Base-by-base conservation (phyloP, 345 rosid species). In the Gynandropsis gynandra region DNA sequence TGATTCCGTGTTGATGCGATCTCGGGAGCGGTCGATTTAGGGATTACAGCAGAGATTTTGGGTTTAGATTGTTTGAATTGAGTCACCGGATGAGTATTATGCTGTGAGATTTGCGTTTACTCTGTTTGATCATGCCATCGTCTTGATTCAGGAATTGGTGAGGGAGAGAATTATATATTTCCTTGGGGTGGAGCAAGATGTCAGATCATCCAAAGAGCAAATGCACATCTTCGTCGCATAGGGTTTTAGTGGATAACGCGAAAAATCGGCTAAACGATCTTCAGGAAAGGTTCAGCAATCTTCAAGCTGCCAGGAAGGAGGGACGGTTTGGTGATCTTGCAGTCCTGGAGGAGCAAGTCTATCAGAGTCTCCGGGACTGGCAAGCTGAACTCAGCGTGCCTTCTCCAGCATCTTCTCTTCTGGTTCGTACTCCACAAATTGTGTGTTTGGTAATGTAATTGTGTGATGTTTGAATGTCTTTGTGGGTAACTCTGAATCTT, bases 281-380 rank as follows among this genome's bases (percentile, higher is more conserved):
- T 38, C 82, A 79, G 48, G 81, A 62, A 42, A 74, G 69, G 53
- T 76, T 89, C 61, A 44, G 53, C 27, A 65, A 70, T 61, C 81
- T 85, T 60, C 83, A 79, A 42, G 63, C 78, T 50, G 87, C 97
- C 0, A 72, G 81, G 50, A 82, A 63, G 50, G 89, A 81, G 59
- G 79, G 80, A 29, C 68, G 77, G 19, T 46, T 58, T 8, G 47
- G 50, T 46, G 85, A 89, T 54, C 73, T 73, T 52, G 71, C 68
- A 1, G 50, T 77, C 34, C 51, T 89, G 49, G 89, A 76, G 66
- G 93, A 82, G 38, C 89, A 89, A 52, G 80, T 85, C 56, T 65
- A 69, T 61, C 81, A 72, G 66, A 68, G 71, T 40, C 79, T 85
- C 6, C 74, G 70, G 7, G 95, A 85, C 47, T 85, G 85, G 87